These are phyloP conservation scores for Heterobasidion parviporum DNA, from an alignment of 1,284 basidiomycete species.

Conservation along the genomic window DNA sequence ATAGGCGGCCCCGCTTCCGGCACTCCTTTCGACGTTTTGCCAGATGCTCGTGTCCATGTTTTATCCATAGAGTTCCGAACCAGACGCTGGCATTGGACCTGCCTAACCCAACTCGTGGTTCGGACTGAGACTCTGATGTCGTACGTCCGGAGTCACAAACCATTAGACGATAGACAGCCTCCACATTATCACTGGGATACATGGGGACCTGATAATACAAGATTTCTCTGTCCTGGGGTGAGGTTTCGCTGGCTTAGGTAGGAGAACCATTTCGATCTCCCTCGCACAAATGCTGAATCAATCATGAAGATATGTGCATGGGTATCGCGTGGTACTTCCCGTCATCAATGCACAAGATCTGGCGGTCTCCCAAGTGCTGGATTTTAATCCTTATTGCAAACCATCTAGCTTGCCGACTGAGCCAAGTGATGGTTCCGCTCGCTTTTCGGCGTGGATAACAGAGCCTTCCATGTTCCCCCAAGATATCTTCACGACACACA, in stretches of 20 bases:
- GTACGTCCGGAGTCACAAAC: constrained; percentile 14
- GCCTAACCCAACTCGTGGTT: constrained; percentile 23
- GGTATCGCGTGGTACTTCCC: constrained; percentile 30
- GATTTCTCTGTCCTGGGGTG: constrained; percentile 24
- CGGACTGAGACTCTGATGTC: constrained; percentile 26
- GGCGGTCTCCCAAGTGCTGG: constrained; percentile 22
- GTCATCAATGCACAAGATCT: constrained; percentile 1
- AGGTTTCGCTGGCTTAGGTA: constrained; percentile 32
- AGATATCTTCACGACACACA: background rate
- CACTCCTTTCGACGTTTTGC: constrained; percentile 28
- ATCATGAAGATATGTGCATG: constrained; percentile 34
- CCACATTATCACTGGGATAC: constrained; percentile 27
- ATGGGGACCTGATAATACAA: constrained; percentile 36
- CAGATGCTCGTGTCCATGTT: constrained; percentile 34
- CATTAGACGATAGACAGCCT: background rate
- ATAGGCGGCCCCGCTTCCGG: constrained; percentile 21
- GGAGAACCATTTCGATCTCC: constrained; percentile 1
- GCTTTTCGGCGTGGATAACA: no score
- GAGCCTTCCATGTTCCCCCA: no score
- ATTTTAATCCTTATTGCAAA: constrained; percentile 24
- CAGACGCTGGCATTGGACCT: constrained; percentile 2
- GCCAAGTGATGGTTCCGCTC: background rate
- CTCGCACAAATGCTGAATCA: background rate
- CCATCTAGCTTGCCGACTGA: background rate
- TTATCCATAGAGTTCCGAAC: constrained; percentile 27